Evolutionary conservation across 1,284 basidiomycete species (phyloP).

Genomic region (Apiotrichum laibachii): DNA sequence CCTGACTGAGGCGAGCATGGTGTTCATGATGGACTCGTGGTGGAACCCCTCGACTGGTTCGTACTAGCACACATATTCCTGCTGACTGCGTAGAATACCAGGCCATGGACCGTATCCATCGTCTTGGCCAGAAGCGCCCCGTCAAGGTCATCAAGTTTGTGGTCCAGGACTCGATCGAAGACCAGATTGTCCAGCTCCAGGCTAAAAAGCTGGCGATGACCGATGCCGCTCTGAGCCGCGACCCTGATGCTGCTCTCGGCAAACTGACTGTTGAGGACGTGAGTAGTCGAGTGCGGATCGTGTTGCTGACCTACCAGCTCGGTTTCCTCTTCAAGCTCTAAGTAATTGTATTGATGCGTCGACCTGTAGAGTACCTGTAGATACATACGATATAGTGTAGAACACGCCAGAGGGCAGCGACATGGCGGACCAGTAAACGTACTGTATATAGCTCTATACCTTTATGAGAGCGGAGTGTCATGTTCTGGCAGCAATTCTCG

Average conservation of each 20-base stretch:
- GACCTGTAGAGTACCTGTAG: not conserved
- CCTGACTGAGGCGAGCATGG: slow-evolving; percentile 85
- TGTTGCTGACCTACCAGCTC: slow-evolving; percentile 53
- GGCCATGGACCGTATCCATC: slow-evolving; percentile 88
- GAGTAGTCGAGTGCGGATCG: slow-evolving; percentile 52
- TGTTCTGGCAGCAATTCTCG: too few relatives aligned
- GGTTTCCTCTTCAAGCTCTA: slow-evolving; percentile 71
- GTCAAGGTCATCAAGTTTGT: slow-evolving; percentile 91
- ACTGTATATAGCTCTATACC: too few relatives aligned
- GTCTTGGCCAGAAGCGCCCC: slow-evolving; percentile 82
- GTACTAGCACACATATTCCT: too few relatives aligned
- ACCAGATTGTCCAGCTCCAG: slow-evolving; percentile 73
- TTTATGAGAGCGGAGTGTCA: not conserved
- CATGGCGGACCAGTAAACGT: too few relatives aligned
- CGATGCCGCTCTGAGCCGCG: slow-evolving; percentile 35
- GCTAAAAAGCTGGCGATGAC: slow-evolving; percentile 58
- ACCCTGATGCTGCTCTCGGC: slow-evolving; percentile 66
- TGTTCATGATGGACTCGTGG: slow-evolving; percentile 64
- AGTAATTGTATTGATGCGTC: not conserved
- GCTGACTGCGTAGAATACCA: slow-evolving; percentile 56
- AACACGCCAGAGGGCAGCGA: not conserved
- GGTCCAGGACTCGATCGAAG: slow-evolving; percentile 94
- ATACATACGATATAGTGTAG: not conserved
- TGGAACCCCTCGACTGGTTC: slow-evolving; percentile 68
- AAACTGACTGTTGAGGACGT: slow-evolving; percentile 84